These are phyloP conservation scores for Cytospora chrysosperma DNA, from an alignment of 2,329 filamentous ascomycete genomes.

Conservation along the genomic window DNA sequence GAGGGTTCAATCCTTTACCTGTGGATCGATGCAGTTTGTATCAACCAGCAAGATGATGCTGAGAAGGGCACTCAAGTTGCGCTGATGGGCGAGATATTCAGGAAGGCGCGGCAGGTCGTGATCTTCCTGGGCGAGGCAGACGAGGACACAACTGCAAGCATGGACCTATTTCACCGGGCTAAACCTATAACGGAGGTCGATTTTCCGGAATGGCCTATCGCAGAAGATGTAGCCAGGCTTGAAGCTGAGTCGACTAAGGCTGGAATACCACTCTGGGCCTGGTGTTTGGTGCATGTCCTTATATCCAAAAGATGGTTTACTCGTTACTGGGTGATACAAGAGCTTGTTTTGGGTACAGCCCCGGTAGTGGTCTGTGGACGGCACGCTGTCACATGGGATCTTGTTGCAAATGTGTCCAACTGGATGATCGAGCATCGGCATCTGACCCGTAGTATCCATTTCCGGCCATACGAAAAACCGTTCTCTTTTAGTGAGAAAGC, in stretches of 20 bases:
- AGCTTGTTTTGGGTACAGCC: conserved; percentile 12
- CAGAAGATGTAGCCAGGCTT: not conserved
- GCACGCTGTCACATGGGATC: not conserved
- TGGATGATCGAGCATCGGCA: too few relatives aligned
- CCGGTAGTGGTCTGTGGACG: conserved; percentile 4
- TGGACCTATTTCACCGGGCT: conserved; percentile 1
- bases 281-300: not conserved
- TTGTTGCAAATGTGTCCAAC: not conserved
- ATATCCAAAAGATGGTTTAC: conserved; percentile 17
- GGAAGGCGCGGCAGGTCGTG: conserved; percentile 1
- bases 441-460: too few relatives aligned
- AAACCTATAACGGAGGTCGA: not conserved
- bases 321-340: conserved; percentile 24
- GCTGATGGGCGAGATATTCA: not conserved
- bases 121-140: conserved; percentile 1
- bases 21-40: conserved; percentile 10
- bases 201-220: not conserved
- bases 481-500: too few relatives aligned
- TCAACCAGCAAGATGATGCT: conserved; percentile 1
- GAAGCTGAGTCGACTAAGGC: not conserved
- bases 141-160: not conserved
- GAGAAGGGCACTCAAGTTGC: conserved; percentile 7
- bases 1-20: not conserved
- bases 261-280: not conserved
- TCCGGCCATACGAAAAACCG: not conserved